A percentile compares a stretch with the other conserved stretches of the same genome.
phyloP scores from a whole-genome alignment of 768 basidiomycete genomes.

The Lactifluus pinguis region DNA sequence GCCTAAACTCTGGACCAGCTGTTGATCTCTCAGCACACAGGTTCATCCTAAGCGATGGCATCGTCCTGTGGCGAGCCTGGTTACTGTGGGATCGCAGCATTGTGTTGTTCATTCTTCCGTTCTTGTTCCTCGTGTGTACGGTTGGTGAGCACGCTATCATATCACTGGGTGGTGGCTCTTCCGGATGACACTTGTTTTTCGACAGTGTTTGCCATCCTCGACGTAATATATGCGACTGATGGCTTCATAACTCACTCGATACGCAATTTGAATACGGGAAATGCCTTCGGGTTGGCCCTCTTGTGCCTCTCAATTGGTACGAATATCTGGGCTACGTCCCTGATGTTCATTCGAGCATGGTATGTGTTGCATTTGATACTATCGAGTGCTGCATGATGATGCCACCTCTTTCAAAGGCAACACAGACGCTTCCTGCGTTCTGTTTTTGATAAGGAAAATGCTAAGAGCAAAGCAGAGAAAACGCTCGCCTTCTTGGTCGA shows the following conservation, averaged over 20 bases:
- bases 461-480: not conserved
- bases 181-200: not conserved
- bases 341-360: conserved; percentile 8
- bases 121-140: not conserved
- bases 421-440: conserved; percentile 1
- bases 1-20: not conserved
- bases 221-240: not conserved
- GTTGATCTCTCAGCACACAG: not conserved
- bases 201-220: not conserved
- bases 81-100: not conserved
- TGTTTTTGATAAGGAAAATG: not conserved
- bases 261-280: not conserved
- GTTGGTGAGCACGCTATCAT: not conserved
- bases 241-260: not conserved
- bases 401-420: not conserved
- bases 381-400: not conserved
- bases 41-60: conserved; percentile 1
- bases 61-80: conserved; percentile 13
- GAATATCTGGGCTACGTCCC: conserved; percentile 10
- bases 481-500: conserved; percentile 1
- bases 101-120: not conserved
- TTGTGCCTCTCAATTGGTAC: not conserved
- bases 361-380: not conserved
- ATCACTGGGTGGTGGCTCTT: not conserved
- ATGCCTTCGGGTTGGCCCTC: not conserved